Evolutionary conservation across 2,329 filamentous ascomycete genomes (phyloP), one percentile per base, ranked within the genome.

Genomic region (Biscogniauxia marginata): DNA sequence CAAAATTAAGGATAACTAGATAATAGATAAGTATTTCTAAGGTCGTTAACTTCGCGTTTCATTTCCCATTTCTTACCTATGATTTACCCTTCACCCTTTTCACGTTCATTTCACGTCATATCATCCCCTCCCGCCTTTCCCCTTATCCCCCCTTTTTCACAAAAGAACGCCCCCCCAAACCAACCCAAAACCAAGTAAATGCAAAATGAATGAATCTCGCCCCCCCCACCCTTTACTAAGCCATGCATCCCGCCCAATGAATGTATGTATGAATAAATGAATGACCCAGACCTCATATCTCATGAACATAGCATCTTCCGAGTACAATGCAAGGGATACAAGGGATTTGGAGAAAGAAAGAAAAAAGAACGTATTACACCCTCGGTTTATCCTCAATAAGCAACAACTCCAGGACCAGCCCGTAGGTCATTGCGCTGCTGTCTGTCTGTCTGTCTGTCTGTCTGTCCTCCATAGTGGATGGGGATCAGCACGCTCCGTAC

Each of bases 401-500:
- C 30, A 39, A 39, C 30, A n/a, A n/a, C 11, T 16, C 30, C 3
- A 16, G 30, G 30, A 20, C 57, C 54, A 49, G 47, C 18, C 58
- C 59, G 60, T n/a, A n/a, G n/a, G n/a, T n/a, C n/a, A n/a, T n/a
- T n/a, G n/a, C n/a, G n/a, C n/a, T n/a, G n/a, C n/a, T n/a, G n/a
- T n/a, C n/a, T n/a, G n/a, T n/a, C n/a, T n/a, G n/a, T n/a, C n/a
- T n/a, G n/a, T n/a, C n/a, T 55, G 53, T 53, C 22, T 52, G 45
- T 46, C 45, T 21, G 50, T 11, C 19, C 4, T 45, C 19, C 24
- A 22, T 39, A 11, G 11, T 16, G 4, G 30, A n/a, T 30, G 30
- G 13, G 21, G 6, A 9, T 66, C 63, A 77, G 63, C 75, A 77
- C 22, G 63, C 76, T 19, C 78, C 76, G 55, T 87, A 87, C 58